These are phyloP conservation scores for Saccharomycopsis sp. DNA, from an alignment of 805 yeast genomes.

Conservation along the genomic window DNA sequence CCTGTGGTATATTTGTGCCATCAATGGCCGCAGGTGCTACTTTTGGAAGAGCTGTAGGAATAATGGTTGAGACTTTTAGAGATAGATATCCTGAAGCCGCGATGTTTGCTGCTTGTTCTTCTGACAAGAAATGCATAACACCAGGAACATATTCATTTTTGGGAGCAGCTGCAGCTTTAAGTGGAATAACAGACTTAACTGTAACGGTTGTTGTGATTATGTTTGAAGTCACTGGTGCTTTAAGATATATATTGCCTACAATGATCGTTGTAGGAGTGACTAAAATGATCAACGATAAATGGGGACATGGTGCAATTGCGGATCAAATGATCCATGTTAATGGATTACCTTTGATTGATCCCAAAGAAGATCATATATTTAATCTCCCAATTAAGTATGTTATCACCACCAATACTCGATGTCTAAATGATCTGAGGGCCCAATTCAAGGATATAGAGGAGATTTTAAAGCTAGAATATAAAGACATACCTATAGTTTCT, in stretches of 20 bases:
- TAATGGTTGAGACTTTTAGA: constrained; percentile 45
- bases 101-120: constrained; percentile 35
- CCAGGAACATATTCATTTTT: constrained; percentile 94
- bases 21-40: constrained; percentile 97
- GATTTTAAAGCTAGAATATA: constrained; percentile 2
- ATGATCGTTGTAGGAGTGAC: constrained; percentile 94
- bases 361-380: constrained; percentile 61
- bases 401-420: constrained; percentile 49
- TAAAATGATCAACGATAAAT: constrained; percentile 65
- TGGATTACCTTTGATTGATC: constrained; percentile 76
- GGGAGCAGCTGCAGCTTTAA: constrained; percentile 92
- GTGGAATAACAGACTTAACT: constrained; percentile 91
- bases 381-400: constrained; percentile 42
- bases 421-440: background rate
- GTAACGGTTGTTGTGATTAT: constrained; percentile 90
- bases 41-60: constrained; percentile 82
- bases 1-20: constrained; percentile 97
- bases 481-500: constrained; percentile 3
- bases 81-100: constrained; percentile 31
- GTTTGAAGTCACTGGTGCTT: constrained; percentile 95
- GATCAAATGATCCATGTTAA: constrained; percentile 89
- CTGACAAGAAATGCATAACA: constrained; percentile 55
- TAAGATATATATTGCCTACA: constrained; percentile 84
- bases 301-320: constrained; percentile 87
- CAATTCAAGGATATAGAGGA: background rate